phyloP scores from a whole-genome alignment of 805 yeast genomes.

The Metschnikowia sp. region DNA sequence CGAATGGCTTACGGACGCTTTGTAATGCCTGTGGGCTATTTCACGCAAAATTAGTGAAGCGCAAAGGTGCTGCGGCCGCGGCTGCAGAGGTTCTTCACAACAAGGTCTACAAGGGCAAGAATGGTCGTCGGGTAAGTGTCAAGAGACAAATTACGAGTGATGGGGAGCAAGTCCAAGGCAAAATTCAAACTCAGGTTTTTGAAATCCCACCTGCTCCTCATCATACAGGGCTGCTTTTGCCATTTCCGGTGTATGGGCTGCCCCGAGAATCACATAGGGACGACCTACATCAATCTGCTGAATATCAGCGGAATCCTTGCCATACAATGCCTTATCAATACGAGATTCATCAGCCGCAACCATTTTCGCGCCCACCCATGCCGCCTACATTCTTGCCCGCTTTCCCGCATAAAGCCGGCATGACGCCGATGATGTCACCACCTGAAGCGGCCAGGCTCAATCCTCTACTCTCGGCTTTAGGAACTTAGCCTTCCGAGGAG shows the following conservation, averaged over 20 bases:
- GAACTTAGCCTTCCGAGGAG: neutral
- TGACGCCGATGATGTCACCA: conserved; percentile 3
- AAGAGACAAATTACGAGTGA: conserved; percentile 18
- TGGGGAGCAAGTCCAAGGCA: too few species aligned
- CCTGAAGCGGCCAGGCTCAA: neutral
- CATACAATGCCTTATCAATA: neutral
- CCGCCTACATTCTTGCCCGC: neutral
- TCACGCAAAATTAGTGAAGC: conserved; percentile 38
- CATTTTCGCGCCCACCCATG: neutral
- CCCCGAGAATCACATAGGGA: neutral
- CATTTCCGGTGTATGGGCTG: neutral
- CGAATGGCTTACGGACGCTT: conserved; percentile 42
- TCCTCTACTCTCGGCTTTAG: neutral
- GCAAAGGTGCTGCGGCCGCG: conserved; percentile 28
- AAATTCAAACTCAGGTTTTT: conserved; percentile 3
- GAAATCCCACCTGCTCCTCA: conserved; percentile 12
- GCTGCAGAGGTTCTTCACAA: conserved; percentile 40
- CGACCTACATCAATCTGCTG: neutral
- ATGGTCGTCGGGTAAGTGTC: conserved; percentile 39
- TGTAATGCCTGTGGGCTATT: conserved; percentile 44
- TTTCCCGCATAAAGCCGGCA: neutral
- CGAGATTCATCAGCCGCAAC: neutral
- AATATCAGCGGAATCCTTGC: neutral
- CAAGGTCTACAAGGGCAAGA: conserved; percentile 43
- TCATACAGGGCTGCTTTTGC: neutral